phyloP scores from a whole-genome alignment of 441 rosid species.

The Populus hybrid region DNA sequence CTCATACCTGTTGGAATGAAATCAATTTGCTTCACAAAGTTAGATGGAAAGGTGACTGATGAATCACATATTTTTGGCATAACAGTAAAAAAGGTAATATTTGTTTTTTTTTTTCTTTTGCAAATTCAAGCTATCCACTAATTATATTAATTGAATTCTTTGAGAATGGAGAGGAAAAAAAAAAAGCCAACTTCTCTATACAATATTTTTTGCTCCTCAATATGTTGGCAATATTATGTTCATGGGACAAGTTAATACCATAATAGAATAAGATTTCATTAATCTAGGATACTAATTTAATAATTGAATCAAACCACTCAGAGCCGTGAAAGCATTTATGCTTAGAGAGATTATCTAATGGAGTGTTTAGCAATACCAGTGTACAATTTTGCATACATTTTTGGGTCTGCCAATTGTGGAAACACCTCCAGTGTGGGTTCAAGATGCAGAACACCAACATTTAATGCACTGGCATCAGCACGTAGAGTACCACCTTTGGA shows the following conservation, averaged over 20 bases:
- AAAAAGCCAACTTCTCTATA: not conserved
- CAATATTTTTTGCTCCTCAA: not conserved
- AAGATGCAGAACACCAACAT: conserved; percentile 95
- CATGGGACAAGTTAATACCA: not conserved
- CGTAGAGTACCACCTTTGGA: conserved; percentile 89
- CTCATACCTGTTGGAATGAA: conserved; percentile 71
- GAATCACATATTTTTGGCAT: not conserved
- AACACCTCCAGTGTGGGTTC: conserved; percentile 95
- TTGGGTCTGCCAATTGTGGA: conserved; percentile 76
- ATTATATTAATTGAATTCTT: no score
- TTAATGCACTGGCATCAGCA: conserved; percentile 94
- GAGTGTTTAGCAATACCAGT: conserved; percentile 9
- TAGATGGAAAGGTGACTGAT: not conserved
- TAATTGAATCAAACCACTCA: conserved; percentile 5
- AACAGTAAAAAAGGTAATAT: not conserved
- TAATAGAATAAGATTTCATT: not conserved
- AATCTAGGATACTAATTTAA: not conserved
- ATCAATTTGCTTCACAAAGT: conserved; percentile 17
- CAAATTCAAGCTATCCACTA: no score
- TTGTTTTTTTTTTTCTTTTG: no score
- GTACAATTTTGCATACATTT: conserved; percentile 52
- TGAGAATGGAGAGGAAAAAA: not conserved
- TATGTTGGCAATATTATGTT: conserved; percentile 3
- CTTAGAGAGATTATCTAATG: not conserved
- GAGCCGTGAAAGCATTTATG: not conserved